Evolutionary conservation across 2,329 filamentous ascomycete species (phyloP).

Genomic region (Torrubiellomyces zombiae): DNA sequence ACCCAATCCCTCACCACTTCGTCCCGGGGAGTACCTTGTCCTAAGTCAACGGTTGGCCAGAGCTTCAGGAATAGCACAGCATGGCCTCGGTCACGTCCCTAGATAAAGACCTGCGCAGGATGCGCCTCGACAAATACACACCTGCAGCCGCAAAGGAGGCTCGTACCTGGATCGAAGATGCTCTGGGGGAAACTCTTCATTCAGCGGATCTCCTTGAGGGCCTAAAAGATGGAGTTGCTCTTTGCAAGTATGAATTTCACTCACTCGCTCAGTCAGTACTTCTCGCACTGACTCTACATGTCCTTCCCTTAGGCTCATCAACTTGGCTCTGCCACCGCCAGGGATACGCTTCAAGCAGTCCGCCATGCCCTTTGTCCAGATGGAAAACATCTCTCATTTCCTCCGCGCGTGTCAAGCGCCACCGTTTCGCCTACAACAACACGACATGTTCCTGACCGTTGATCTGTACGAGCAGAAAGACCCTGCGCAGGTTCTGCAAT

Average conservation of each 20-base stretch:
- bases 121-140: conserved; percentile 88
- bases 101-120: conserved; percentile 84
- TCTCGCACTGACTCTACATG: no score
- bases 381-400: conserved; percentile 98
- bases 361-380: conserved; percentile 94
- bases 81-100: conserved; percentile 93
- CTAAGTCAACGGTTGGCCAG: not conserved
- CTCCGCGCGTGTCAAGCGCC: conserved; percentile 71
- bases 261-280: conserved; percentile 6
- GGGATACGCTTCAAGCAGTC: conserved; percentile 83
- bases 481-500: conserved; percentile 88
- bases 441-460: conserved; percentile 93
- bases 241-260: conserved; percentile 59
- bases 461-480: conserved; percentile 94
- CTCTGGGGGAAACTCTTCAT: conserved; percentile 56
- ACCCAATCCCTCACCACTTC: no score
- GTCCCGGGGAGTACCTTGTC: not conserved
- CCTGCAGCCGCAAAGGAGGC: conserved; percentile 77
- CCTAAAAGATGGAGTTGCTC: conserved; percentile 76
- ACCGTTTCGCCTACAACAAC: conserved; percentile 74
- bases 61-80: conserved; percentile 4
- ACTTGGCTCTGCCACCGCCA: conserved; percentile 58
- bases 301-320: conserved; percentile 51
- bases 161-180: conserved; percentile 69
- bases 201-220: conserved; percentile 65